A percentile compares a stretch with the other conserved stretches of the same genome.
Conservation (phyloP, 257 asterid genomes). For the Lantana camara region DNA sequence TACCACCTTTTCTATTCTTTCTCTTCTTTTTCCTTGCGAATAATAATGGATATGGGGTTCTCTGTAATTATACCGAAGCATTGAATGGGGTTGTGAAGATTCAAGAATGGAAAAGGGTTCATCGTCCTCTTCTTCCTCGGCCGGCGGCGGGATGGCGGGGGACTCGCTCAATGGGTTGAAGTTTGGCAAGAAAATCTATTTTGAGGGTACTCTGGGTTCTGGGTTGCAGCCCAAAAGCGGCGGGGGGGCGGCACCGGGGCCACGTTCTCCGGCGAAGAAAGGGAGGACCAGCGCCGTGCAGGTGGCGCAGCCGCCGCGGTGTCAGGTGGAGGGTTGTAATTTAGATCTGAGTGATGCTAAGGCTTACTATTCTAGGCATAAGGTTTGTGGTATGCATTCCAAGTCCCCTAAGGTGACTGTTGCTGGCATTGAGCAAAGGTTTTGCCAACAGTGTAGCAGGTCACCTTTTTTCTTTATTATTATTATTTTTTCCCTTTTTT, state of each 20-base stretch:
- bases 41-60: constrained; percentile 25
- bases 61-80: constrained; percentile 22
- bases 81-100: constrained; percentile 55
- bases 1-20: not conserved
- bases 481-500: not conserved
- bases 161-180: constrained; percentile 65
- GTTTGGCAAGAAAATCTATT: constrained; percentile 87
- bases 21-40: not conserved
- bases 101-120: constrained; percentile 74
- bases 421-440: constrained; percentile 88
- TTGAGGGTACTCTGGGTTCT: constrained; percentile 50
- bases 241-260: constrained; percentile 34
- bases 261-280: constrained; percentile 62
- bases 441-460: constrained; percentile 99
- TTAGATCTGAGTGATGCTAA: constrained; percentile 94
- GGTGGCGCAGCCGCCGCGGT: constrained; percentile 74
- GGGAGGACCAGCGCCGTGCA: constrained; percentile 54
- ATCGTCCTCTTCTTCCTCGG: constrained; percentile 52
- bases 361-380: constrained; percentile 94
- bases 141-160: constrained; percentile 27
- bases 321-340: constrained; percentile 94
- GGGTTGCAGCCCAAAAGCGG: constrained; percentile 35
- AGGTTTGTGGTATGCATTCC: constrained; percentile 88
- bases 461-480: constrained; percentile 24
- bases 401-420: constrained; percentile 78